Base-by-base conservation (phyloP, 192 early-diverging fungal genomes). In the Dissophora globulifera region DNA sequence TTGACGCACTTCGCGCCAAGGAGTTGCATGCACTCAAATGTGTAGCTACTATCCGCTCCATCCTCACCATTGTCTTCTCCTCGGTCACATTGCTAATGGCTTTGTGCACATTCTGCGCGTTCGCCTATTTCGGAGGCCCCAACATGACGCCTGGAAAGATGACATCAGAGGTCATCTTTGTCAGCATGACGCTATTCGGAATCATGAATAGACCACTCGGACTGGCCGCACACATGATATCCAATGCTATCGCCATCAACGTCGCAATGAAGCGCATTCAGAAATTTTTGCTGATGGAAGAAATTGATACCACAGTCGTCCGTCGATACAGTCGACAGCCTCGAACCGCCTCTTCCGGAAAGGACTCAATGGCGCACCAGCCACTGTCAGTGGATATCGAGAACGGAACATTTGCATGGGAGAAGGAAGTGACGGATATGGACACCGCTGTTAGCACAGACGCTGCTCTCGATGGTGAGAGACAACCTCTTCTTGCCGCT, bases 161-260 rank as follows among this genome's bases (percentile, higher is more conserved):
- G 29, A 64, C 22, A 12, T 52, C 70, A 0, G 70, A 74, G 49
- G 67, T 88, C 19, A 87, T 90, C 8, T 93, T 92, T 63, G 86
- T 89, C 5, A 83, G 84, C 40, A 78, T 92, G 15, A 78, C 87
- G 5, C 65, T 93, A 22, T 91, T 91, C 67, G 84, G 89, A 23
- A 81, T 81, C 50, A 60, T 93, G 20, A 81, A 85, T 23, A 66
- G 81, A 17, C 90, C 88, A 3, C 72, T 89, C 15, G 67, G 67
- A 13, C 20, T 70, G 9, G 68, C 88, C 50, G 86, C 91, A 10
- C 86, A 89, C 27, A 84, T 83, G 45, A 71, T 91, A 35, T 80
- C 88, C 49, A 76, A 82, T 6, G 67, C 83, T 25, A 82, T 84
- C 30, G 83, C 83, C 49, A 78, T 87, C 22, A 81, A 75, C 25